phyloP scores from a whole-genome alignment of 495 filamentous ascomycete species.

The Penicillium egyptiacum region DNA sequence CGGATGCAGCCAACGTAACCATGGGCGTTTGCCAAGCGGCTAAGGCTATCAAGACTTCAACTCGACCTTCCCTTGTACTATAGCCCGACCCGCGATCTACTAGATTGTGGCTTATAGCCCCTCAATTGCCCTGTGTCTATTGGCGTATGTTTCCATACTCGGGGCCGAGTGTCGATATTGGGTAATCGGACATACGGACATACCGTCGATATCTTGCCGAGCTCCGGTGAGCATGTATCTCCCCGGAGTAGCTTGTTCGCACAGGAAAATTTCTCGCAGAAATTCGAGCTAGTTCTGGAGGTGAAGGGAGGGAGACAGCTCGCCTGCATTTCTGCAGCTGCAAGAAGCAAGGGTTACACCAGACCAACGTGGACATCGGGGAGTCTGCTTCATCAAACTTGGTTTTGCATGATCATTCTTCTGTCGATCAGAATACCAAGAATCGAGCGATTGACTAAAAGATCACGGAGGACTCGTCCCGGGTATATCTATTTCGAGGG shows the following conservation, averaged over 20 bases:
- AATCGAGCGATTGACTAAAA: slow-evolving; percentile 5
- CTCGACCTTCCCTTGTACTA: slow-evolving; percentile 4
- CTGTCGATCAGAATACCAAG: slow-evolving; percentile 7
- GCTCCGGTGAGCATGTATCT: background rate
- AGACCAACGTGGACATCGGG: slow-evolving; percentile 10
- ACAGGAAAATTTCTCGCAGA: background rate
- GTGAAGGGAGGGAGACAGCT: slow-evolving; percentile 9
- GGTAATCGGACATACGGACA: slow-evolving; percentile 4
- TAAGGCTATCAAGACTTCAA: slow-evolving; percentile 24
- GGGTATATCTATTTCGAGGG: background rate
- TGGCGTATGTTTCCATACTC: slow-evolving; percentile 2
- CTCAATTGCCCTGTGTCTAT: slow-evolving; percentile 4
- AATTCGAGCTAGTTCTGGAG: slow-evolving; percentile 3
- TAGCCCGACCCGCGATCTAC: slow-evolving; percentile 10
- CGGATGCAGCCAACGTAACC: slow-evolving; percentile 2
- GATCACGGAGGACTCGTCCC: slow-evolving; percentile 5
- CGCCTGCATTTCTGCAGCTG: background rate
- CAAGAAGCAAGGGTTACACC: slow-evolving; percentile 13
- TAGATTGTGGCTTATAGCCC: slow-evolving; percentile 14
- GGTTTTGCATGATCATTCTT: slow-evolving; percentile 6
- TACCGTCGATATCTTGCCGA: background rate
- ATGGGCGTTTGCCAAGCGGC: slow-evolving; percentile 21
- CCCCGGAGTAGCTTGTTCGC: background rate
- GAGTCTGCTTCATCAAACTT: slow-evolving; percentile 1
- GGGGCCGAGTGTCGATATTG: slow-evolving; percentile 13